These are phyloP conservation scores for Cantharellus anzutake DNA, from an alignment of 768 basidiomycete genomes.

Conservation along the genomic window DNA sequence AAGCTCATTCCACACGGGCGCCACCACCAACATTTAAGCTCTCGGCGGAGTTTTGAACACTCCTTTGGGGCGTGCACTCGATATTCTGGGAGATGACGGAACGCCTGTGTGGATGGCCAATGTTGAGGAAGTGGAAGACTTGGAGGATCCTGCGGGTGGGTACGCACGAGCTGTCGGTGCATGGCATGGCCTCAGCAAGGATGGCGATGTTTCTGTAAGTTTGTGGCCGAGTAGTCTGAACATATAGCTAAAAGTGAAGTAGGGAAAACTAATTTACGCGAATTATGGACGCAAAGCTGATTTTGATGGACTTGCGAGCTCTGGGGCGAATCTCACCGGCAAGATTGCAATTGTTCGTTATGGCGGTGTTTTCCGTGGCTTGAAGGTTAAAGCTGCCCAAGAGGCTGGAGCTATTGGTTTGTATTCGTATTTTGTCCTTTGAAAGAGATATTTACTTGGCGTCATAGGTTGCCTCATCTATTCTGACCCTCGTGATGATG, in stretches of 20 bases:
- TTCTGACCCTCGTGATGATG: constrained; percentile 74
- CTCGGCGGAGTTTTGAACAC: constrained; percentile 41
- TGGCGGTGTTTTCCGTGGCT: constrained; percentile 50
- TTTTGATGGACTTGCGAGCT: constrained; percentile 40
- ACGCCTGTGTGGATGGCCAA: constrained; percentile 45
- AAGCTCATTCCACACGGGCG: background rate
- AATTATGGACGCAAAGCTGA: constrained; percentile 65
- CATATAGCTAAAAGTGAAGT: too few relatives aligned
- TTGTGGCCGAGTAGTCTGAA: background rate
- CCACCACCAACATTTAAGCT: background rate
- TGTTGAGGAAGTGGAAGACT: constrained; percentile 54
- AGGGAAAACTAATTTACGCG: constrained; percentile 51
- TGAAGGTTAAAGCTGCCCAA: constrained; percentile 75
- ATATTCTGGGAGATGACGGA: constrained; percentile 41
- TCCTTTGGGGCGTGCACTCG: constrained; percentile 44
- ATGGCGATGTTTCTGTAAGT: constrained; percentile 39
- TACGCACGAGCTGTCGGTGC: constrained; percentile 48
- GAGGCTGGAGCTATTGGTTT: constrained; percentile 52
- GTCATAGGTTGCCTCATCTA: constrained; percentile 44
- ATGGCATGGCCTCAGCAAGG: constrained; percentile 75
- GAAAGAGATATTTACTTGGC: background rate
- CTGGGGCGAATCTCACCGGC: constrained; percentile 54
- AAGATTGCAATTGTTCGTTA: constrained; percentile 54
- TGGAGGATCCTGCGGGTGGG: constrained; percentile 48
- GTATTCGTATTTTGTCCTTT: background rate